Evolutionary conservation across 106 monocot genomes (phyloP).

Genomic region (Ottelia alismoides): DNA sequence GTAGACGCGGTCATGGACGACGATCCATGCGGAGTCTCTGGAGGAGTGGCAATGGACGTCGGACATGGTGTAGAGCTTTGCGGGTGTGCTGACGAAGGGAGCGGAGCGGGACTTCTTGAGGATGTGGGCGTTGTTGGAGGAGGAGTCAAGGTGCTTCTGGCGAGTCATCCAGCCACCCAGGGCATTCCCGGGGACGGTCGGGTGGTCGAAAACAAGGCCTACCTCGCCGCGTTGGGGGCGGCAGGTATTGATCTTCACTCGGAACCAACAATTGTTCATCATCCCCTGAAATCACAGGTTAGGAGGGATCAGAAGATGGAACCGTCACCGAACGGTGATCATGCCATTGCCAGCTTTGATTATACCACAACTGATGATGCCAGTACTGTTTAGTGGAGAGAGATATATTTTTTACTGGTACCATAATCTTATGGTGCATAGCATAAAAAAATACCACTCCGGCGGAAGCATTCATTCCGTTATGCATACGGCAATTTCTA

Average conservation of each 20-base stretch:
- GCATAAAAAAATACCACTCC: no score
- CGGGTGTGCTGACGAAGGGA: slow-evolving; percentile 51
- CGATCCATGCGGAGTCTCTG: slow-evolving; percentile 66
- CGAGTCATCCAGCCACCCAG: slow-evolving; percentile 84
- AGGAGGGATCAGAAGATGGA: no score
- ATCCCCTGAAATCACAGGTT: slow-evolving; percentile 50
- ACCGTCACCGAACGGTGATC: no score
- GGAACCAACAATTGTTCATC: slow-evolving; percentile 99
- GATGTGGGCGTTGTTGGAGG: slow-evolving; percentile 9
- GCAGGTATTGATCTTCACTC: slow-evolving; percentile 47
- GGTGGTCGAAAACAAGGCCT: slow-evolving; percentile 80
- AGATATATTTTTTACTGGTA: no score
- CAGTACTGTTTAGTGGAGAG: no score
- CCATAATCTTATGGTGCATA: no score
- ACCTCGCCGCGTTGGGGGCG: slow-evolving; percentile 56
- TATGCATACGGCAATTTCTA: no score
- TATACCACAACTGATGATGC: no score
- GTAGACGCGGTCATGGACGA: slow-evolving; percentile 78
- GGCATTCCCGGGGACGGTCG: slow-evolving; percentile 75
- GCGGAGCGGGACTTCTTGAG: slow-evolving; percentile 58
- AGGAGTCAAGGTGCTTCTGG: slow-evolving; percentile 42
- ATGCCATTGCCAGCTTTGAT: no score
- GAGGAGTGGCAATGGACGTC: slow-evolving; percentile 62
- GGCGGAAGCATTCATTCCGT: no score
- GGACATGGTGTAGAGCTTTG: slow-evolving; percentile 30